These are phyloP conservation scores for Alternaria metachromatica DNA, from an alignment of 2,329 filamentous ascomycete genomes.

Conservation along the genomic window DNA sequence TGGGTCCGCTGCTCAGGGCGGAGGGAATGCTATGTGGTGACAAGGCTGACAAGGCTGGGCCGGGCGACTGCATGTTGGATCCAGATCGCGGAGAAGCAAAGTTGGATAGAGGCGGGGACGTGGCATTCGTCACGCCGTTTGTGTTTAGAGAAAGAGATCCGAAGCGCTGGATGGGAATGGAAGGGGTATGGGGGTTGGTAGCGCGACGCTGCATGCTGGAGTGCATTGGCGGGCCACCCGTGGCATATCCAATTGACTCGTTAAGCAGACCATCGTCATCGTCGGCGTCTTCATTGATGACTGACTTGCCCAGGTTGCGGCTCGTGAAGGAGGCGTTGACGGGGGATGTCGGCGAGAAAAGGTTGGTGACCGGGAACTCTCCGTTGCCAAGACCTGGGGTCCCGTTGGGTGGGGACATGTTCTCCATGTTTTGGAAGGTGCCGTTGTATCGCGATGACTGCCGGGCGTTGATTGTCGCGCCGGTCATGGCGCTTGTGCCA, in stretches of 20 bases:
- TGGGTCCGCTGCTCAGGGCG: slow-evolving; percentile 57
- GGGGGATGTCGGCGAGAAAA: slow-evolving; percentile 77
- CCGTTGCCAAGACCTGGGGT: slow-evolving; percentile 62
- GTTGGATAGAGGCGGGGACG: slow-evolving; percentile 62
- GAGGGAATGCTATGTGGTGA: slow-evolving; percentile 65
- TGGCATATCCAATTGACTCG: slow-evolving; percentile 74
- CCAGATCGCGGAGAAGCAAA: slow-evolving; percentile 59
- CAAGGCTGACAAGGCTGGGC: slow-evolving; percentile 49
- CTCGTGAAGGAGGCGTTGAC: slow-evolving; percentile 74
- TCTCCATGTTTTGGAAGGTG: slow-evolving; percentile 67
- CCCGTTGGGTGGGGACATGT: slow-evolving; percentile 65
- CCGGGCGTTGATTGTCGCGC: slow-evolving; percentile 48
- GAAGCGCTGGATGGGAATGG: slow-evolving; percentile 73
- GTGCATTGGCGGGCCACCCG: slow-evolving; percentile 65
- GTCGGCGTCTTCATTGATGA: slow-evolving; percentile 73
- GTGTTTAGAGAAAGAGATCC: slow-evolving; percentile 75
- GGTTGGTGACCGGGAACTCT: slow-evolving; percentile 67
- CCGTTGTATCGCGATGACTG: slow-evolving; percentile 68
- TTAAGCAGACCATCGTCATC: slow-evolving; percentile 77
- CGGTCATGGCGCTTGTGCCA: slow-evolving; percentile 54
- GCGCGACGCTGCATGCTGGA: slow-evolving; percentile 66
- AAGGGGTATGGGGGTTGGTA: slow-evolving; percentile 75
- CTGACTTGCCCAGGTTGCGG: slow-evolving; percentile 67
- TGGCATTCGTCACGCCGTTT: slow-evolving; percentile 52
- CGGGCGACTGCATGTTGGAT: slow-evolving; percentile 59